Conservation (phyloP, 257 asterid genomes). For the Solanum chmielewskii region DNA sequence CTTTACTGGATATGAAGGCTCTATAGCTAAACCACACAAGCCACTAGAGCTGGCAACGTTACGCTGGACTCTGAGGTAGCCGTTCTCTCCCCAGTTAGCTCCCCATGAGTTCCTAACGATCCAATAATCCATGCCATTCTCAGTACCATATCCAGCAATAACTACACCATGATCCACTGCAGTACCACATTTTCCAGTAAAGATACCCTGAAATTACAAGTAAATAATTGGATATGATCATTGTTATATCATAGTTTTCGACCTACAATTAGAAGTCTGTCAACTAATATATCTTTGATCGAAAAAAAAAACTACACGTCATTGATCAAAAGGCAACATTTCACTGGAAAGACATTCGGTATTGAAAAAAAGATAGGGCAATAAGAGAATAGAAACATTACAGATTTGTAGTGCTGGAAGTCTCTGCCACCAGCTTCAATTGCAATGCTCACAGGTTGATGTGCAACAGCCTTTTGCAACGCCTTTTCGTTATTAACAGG, state of each 20-base stretch:
- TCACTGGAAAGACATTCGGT: neutral
- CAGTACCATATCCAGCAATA: constrained; percentile 40
- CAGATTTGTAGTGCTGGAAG: constrained; percentile 11
- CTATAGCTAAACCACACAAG: constrained; percentile 43
- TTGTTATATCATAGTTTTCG: neutral
- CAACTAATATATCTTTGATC: neutral
- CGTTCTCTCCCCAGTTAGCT: constrained; percentile 42
- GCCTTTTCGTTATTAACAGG: constrained; percentile 8
- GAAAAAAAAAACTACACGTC: neutral
- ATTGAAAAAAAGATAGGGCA: neutral
- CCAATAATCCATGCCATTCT: constrained; percentile 43
- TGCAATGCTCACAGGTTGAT: constrained; percentile 16
- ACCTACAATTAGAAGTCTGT: neutral
- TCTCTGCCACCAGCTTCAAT: constrained; percentile 7
- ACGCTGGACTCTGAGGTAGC: constrained; percentile 41
- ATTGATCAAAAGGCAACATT: neutral
- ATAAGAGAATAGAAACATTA: neutral
- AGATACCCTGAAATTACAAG: constrained; percentile 32
- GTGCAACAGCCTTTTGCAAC: constrained; percentile 14
- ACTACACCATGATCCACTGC: constrained; percentile 43
- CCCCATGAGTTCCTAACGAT: constrained; percentile 54
- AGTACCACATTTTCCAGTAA: constrained; percentile 37
- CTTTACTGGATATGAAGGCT: constrained; percentile 50
- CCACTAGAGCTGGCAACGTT: constrained; percentile 21
- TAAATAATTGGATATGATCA: neutral